Evolutionary conservation across 768 basidiomycete genomes (phyloP), one percentile per base, ranked within the genome.

Genomic region (Collybiopsis confluens): DNA sequence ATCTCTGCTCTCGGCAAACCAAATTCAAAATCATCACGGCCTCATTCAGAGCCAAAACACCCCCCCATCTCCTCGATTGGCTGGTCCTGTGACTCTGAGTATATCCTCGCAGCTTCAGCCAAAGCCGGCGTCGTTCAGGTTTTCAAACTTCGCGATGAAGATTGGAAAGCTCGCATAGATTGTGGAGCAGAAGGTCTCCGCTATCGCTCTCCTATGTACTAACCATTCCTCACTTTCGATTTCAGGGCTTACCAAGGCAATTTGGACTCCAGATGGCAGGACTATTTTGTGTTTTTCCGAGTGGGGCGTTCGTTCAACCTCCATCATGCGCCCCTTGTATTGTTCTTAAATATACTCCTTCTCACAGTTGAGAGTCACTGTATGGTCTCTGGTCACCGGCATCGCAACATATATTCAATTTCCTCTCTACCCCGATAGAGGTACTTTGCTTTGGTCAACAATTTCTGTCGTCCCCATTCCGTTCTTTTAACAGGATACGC

Each of bases 81-180:
- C 5, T 98, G 92, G 92, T 92, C 92, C 16, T 83, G 80, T 62
- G 92, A 96, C 64, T 90, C 92, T 1, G 87, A 92, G 65, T 91
- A 90, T 63, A 74, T 97, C 54, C 71, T 96, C 15, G 91, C 88
- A 13, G 88, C 85, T 20, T 91, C 83, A 59, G 78, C 83, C n/a
- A 86, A 83, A 60, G 68, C 71, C 45, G 86, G 87, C 3, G 68
- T 84, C 23, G 88, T 90, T 13, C 83, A 86, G 63, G 79, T 94
- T 36, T 86, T 86, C 68, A 90, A 88, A 56, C 73, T 96, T 59
- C 76, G 83, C 21, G 88, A 92, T 62, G 90, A 92, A 61, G 73
- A 78, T 6, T 90, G 92, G 88, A 77, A 71, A 45, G 86, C 88
- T 3, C 79, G 81, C 35, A 86, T 93, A 56, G 88, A 92, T 59